phyloP scores from a whole-genome alignment of 306 rosid genomes.

The Prunus kanzakura region DNA sequence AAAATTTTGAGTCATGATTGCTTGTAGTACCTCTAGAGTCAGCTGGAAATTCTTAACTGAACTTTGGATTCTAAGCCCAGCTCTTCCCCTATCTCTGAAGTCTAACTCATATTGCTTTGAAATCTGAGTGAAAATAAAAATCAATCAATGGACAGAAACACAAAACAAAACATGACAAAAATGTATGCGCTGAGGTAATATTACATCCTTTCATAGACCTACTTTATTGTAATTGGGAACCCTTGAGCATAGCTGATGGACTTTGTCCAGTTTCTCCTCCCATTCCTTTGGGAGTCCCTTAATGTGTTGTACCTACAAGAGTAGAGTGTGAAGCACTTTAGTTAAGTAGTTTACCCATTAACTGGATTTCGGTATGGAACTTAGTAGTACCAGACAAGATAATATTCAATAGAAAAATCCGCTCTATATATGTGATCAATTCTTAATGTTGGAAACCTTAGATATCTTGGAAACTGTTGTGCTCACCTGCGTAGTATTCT shows the following conservation, averaged over 20 bases:
- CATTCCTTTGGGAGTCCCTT: conserved; percentile 70
- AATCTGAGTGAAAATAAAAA: conserved; percentile 39
- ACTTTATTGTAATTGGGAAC: conserved; percentile 80
- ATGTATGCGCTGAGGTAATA: background rate
- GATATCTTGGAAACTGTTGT: background rate
- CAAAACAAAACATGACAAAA: background rate
- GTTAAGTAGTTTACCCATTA: background rate
- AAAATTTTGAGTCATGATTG: background rate
- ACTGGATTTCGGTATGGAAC: background rate
- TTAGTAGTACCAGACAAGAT: background rate
- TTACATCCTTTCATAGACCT: conserved; percentile 5
- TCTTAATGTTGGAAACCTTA: background rate
- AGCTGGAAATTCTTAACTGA: conserved; percentile 90
- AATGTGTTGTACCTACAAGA: conserved; percentile 53
- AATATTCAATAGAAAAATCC: background rate
- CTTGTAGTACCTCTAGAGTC: conserved; percentile 59
- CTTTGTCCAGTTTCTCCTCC: conserved; percentile 57
- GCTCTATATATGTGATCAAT: background rate
- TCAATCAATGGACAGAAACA: background rate
- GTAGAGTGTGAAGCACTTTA: background rate
- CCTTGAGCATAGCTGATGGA: conserved; percentile 67
- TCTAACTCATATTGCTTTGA: conserved; percentile 80
- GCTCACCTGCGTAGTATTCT: conserved; percentile 66
- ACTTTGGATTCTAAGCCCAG: conserved; percentile 62
- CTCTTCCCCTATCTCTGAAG: conserved; percentile 81